A percentile compares a stretch with the other conserved stretches of the same genome.
phyloP scores from a whole-genome alignment of 305 asterid species.

The Fraxinus angustifolia region DNA sequence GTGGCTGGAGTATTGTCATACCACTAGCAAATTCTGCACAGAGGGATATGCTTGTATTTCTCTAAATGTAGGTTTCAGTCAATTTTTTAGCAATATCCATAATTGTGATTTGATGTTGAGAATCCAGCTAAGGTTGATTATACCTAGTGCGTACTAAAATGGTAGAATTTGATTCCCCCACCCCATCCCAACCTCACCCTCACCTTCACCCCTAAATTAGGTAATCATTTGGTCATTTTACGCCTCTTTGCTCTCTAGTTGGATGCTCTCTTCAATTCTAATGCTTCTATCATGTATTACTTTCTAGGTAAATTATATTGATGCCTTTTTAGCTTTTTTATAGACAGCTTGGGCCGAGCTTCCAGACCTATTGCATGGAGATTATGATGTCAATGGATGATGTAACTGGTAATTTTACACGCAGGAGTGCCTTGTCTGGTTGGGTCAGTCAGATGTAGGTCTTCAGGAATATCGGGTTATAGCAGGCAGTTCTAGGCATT shows the following conservation, averaged over 20 bases:
- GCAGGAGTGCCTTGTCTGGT: conserved; percentile 41
- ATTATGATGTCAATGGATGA: conserved; percentile 58
- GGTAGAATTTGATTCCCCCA: neutral
- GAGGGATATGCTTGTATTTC: neutral
- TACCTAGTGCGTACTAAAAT: neutral
- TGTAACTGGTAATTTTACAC: conserved; percentile 16
- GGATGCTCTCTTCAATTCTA: neutral
- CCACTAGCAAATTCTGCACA: neutral
- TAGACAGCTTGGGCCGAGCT: conserved; percentile 74
- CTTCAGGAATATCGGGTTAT: conserved; percentile 31
- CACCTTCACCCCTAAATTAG: neutral
- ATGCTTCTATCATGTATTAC: neutral
- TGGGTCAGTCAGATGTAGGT: conserved; percentile 39
- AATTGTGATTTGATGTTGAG: neutral
- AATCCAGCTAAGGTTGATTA: neutral
- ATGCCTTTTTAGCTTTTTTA: neutral
- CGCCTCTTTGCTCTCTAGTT: neutral
- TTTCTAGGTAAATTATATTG: neutral
- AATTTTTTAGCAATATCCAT: neutral
- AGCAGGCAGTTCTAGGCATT: conserved; percentile 28
- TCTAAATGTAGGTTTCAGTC: neutral
- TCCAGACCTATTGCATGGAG: conserved; percentile 55
- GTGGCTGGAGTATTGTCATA: neutral
- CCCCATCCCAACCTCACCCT: neutral
- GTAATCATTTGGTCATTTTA: neutral